These are phyloP conservation scores for Sporormia fimetaria DNA, from an alignment of 495 filamentous ascomycete species.

Conservation along the genomic window DNA sequence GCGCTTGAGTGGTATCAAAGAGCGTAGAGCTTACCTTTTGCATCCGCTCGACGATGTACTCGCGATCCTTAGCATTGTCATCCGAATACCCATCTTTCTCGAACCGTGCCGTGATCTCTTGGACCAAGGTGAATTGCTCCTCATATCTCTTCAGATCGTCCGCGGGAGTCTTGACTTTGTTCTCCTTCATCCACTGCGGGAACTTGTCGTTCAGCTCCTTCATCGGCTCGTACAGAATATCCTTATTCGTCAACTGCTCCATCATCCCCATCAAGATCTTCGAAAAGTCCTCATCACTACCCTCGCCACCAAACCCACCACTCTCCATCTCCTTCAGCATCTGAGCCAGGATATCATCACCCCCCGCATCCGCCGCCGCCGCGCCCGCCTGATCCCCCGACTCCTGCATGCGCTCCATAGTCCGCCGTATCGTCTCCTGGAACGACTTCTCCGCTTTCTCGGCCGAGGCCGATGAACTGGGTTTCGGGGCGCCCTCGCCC, in stretches of 20 bases:
- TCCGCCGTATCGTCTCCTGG: slow-evolving; percentile 78
- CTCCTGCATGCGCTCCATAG: slow-evolving; percentile 87
- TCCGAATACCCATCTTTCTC: slow-evolving; percentile 69
- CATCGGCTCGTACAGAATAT: slow-evolving; percentile 97
- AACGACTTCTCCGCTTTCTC: slow-evolving; percentile 49
- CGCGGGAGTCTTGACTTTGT: slow-evolving; percentile 46
- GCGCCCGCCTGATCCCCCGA: slow-evolving; percentile 73
- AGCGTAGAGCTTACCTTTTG: slow-evolving; percentile 59
- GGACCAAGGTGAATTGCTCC: slow-evolving; percentile 69
- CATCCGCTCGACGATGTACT: slow-evolving; percentile 94
- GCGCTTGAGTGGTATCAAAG: background rate
- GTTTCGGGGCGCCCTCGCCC: slow-evolving; percentile 14
- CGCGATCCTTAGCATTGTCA: slow-evolving; percentile 65
- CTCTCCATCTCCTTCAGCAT: slow-evolving; percentile 75
- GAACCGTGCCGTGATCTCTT: slow-evolving; percentile 80
- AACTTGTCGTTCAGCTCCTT: slow-evolving; percentile 90
- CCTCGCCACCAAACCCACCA: slow-evolving; percentile 43
- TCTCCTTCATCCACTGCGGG: slow-evolving; percentile 73
- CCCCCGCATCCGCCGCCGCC: slow-evolving; percentile 55
- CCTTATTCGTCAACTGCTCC: slow-evolving; percentile 96
- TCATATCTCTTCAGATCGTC: slow-evolving; percentile 72
- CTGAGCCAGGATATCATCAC: slow-evolving; percentile 72
- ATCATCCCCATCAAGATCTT: slow-evolving; percentile 95
- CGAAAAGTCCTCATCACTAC: slow-evolving; percentile 73
- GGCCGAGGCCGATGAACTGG: slow-evolving; percentile 14